Evolutionary conservation across 345 rosid genomes (phyloP).

Genomic region (Litchi chinensis): DNA sequence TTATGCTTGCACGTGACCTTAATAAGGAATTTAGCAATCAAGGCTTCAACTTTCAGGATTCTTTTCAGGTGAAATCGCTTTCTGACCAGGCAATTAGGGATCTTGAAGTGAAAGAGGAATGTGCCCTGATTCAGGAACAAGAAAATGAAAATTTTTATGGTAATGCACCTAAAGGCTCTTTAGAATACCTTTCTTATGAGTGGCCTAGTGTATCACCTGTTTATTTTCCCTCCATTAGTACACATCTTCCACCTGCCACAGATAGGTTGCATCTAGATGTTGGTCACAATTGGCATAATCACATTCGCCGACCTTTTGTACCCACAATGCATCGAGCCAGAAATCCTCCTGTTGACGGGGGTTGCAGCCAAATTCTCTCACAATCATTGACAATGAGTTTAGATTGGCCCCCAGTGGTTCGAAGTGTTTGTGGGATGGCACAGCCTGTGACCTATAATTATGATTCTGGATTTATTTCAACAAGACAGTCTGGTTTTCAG

Average conservation of each 20-base stretch:
- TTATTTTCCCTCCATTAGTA: constrained; percentile 69
- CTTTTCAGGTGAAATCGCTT: constrained; percentile 33
- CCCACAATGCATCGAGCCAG: constrained; percentile 73
- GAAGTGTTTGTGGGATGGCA: constrained; percentile 64
- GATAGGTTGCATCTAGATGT: constrained; percentile 96
- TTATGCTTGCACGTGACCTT: constrained; percentile 29
- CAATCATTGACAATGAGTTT: constrained; percentile 83
- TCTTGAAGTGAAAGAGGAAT: constrained; percentile 43
- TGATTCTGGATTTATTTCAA: constrained; percentile 69
- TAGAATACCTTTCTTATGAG: constrained; percentile 73
- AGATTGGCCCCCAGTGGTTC: constrained; percentile 98
- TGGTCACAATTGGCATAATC: constrained; percentile 82
- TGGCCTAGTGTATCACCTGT: constrained; percentile 80
- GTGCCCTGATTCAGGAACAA: constrained; percentile 36
- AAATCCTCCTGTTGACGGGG: constrained; percentile 64
- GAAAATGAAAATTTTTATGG: constrained; percentile 37
- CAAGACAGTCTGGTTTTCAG: constrained; percentile 54
- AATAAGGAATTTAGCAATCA: constrained; percentile 32
- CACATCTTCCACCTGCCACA: constrained; percentile 83
- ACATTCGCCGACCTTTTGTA: constrained; percentile 73
- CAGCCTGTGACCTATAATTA: constrained; percentile 69
- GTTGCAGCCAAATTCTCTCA: constrained; percentile 64
- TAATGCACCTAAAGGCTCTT: constrained; percentile 42
- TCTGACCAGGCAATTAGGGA: constrained; percentile 34
- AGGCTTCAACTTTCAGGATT: constrained; percentile 31